These are phyloP conservation scores for Vitis amurensis DNA, from an alignment of 164 flowering plant genomes.

Conservation along the genomic window DNA sequence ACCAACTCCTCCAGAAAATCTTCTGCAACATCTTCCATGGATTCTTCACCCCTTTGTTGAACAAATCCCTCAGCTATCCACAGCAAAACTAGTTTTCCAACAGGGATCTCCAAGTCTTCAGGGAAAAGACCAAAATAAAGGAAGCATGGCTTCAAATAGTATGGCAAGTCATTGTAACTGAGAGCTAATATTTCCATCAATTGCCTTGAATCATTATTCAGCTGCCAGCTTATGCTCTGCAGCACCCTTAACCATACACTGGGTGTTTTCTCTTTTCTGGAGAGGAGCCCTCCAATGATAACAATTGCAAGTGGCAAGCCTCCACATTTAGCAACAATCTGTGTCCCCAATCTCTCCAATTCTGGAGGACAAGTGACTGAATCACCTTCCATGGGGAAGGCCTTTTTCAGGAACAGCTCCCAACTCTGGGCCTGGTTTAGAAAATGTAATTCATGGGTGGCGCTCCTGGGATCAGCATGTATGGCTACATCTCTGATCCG, in stretches of 20 bases:
- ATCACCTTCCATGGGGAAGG: too few species aligned
- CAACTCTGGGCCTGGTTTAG: background rate
- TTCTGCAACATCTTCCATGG: constrained; percentile 18
- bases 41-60: background rate
- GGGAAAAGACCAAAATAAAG: constrained; percentile 21
- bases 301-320: constrained; percentile 31
- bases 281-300: constrained; percentile 15
- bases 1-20: constrained; percentile 15
- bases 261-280: background rate
- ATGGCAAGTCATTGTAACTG: background rate
- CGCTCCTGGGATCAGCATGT: background rate
- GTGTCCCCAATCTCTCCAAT: background rate
- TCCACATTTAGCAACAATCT: background rate
- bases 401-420: background rate
- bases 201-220: background rate
- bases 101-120: constrained; percentile 4
- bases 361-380: background rate
- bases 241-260: constrained; percentile 1
- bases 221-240: background rate
- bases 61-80: constrained; percentile 28
- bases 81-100: background rate
- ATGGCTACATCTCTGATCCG: background rate
- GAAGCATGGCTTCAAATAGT: constrained; percentile 7
- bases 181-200: background rate
- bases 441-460: background rate